A percentile compares a stretch with the other conserved stretches of the same genome.
These are phyloP conservation scores for Rosa persica DNA, from an alignment of 306 rosid genomes.

Conservation along the genomic window DNA sequence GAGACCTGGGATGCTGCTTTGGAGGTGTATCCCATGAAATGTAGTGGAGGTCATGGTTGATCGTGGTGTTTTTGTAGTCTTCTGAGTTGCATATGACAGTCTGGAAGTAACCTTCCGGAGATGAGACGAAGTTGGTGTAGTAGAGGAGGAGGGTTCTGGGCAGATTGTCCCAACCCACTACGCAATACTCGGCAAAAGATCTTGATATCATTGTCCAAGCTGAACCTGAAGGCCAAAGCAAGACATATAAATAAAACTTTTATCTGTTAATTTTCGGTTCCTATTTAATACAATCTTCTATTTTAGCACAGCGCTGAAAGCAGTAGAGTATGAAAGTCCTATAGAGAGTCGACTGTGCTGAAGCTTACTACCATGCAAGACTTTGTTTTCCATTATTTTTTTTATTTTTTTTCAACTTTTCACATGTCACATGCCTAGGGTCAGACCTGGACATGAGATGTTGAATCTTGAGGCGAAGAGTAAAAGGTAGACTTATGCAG, in stretches of 20 bases:
- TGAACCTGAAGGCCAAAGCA: slow-evolving; percentile 53
- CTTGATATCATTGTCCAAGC: slow-evolving; percentile 94
- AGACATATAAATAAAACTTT: neutral
- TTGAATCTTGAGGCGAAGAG: too few species aligned
- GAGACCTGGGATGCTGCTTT: slow-evolving; percentile 83
- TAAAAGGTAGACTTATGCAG: neutral
- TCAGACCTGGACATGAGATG: too few species aligned
- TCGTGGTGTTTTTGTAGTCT: slow-evolving; percentile 66
- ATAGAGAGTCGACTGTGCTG: too few species aligned
- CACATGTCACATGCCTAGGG: too few species aligned
- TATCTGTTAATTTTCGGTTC: neutral
- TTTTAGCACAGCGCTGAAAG: neutral
- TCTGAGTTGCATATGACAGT: slow-evolving; percentile 78
- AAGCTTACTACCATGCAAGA: too few species aligned
- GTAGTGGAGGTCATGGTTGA: slow-evolving; percentile 86
- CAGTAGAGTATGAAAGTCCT: too few species aligned
- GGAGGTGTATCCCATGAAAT: slow-evolving; percentile 93
- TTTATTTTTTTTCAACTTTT: too few species aligned
- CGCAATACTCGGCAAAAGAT: slow-evolving; percentile 78
- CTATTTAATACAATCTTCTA: neutral
- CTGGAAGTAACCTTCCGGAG: slow-evolving; percentile 94
- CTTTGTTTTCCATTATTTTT: too few species aligned
- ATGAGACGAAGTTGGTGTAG: slow-evolving; percentile 86
- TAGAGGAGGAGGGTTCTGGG: slow-evolving; percentile 93
- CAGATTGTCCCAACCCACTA: slow-evolving; percentile 87